phyloP scores from a whole-genome alignment of 192 early-diverging fungal genomes.

The Umbelopsis sp. region DNA sequence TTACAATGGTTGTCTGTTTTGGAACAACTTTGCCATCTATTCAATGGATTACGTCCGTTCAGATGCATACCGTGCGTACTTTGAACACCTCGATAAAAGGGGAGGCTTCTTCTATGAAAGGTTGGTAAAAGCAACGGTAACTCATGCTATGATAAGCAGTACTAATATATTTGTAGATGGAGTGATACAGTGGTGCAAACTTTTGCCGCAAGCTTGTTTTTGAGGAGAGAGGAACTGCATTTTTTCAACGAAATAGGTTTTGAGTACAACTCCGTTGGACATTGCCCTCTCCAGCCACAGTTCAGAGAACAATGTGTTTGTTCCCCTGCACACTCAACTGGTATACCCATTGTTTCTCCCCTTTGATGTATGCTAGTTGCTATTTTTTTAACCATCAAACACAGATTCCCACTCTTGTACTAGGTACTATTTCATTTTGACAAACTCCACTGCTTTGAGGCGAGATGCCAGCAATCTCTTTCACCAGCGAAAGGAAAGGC shows the following conservation, averaged over 20 bases:
- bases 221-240: conserved; percentile 65
- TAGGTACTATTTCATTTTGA: not conserved
- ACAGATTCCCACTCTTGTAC: conserved; percentile 16
- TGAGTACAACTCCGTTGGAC: conserved; percentile 56
- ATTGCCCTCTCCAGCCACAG: conserved; percentile 67
- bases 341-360: conserved; percentile 27
- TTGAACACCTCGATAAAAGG: conserved; percentile 70
- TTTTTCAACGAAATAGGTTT: conserved; percentile 80
- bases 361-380: too few species aligned
- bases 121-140: conserved; percentile 28
- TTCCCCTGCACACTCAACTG: conserved; percentile 46
- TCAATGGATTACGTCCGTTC: conserved; percentile 69
- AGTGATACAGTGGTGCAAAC: conserved; percentile 72
- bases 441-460: not conserved
- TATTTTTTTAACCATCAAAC: too few species aligned
- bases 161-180: conserved; percentile 51
- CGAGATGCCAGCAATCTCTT: not conserved
- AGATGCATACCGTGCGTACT: conserved; percentile 64
- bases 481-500: not conserved
- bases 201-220: conserved; percentile 64
- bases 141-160: not conserved
- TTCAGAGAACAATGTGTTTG: conserved; percentile 50
- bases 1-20: conserved; percentile 71
- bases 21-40: conserved; percentile 89
- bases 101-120: conserved; percentile 91